phyloP scores from a whole-genome alignment of 345 rosid species.

The Brassica carinata region DNA sequence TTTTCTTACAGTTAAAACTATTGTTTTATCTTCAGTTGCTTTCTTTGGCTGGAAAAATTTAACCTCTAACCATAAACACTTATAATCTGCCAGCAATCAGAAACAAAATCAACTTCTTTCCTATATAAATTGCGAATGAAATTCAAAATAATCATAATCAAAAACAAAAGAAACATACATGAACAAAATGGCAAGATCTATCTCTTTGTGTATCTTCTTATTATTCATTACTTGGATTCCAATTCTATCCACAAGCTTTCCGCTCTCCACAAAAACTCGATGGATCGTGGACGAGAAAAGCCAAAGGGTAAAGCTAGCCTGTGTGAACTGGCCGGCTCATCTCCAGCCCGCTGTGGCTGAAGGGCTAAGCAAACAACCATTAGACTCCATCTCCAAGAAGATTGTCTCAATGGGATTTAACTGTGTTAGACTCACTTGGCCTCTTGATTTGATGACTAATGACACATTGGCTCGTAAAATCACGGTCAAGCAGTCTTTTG shows the following conservation, averaged over 20 bases:
- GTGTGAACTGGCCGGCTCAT: constrained; percentile 11
- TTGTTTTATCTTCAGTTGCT: neutral
- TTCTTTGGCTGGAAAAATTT: neutral
- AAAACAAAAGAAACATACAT: neutral
- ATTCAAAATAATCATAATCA: constrained; percentile 3
- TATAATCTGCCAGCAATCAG: constrained; percentile 20
- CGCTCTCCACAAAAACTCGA: constrained; percentile 56
- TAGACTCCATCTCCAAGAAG: too few relatives aligned
- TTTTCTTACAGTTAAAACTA: neutral
- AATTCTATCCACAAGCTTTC: constrained; percentile 28
- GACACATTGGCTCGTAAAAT: constrained; percentile 48
- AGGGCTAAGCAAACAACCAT: too few relatives aligned
- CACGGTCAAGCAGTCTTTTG: constrained; percentile 64
- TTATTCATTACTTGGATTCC: constrained; percentile 1
- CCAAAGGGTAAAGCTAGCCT: constrained; percentile 64
- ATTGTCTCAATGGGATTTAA: constrained; percentile 21
- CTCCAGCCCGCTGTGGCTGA: too few relatives aligned
- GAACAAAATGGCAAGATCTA: constrained; percentile 8
- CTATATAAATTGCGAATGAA: neutral
- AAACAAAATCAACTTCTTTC: constrained; percentile 19
- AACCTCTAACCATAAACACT: constrained; percentile 15
- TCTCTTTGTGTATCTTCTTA: constrained; percentile 8
- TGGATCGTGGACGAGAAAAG: constrained; percentile 61
- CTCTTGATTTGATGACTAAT: constrained; percentile 59
- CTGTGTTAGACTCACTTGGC: constrained; percentile 76